These are phyloP conservation scores for Suillus sp. DNA, from an alignment of 768 basidiomycete genomes.

Conservation along the genomic window DNA sequence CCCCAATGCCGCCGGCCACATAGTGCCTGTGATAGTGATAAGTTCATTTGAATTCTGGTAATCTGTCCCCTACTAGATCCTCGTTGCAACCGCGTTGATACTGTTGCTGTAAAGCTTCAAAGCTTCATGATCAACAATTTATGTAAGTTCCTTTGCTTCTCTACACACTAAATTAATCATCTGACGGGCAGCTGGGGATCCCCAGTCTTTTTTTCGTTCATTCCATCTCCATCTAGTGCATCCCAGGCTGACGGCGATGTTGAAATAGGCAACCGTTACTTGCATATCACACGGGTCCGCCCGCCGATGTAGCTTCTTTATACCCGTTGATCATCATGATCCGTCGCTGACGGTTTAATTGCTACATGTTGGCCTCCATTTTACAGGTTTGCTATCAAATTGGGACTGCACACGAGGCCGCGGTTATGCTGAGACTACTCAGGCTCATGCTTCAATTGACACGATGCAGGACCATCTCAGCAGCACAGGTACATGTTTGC, in stretches of 20 bases:
- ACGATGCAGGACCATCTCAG: constrained; percentile 1
- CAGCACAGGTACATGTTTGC: constrained; percentile 1
- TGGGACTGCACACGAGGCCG: not conserved
- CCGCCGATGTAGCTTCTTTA: not conserved
- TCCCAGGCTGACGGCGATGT: constrained; percentile 5
- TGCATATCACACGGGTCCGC: constrained; percentile 4
- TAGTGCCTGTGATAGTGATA: constrained; percentile 2
- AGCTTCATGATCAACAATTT: constrained; percentile 3
- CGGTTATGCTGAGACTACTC: not conserved
- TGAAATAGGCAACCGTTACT: constrained; percentile 1
- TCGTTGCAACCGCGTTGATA: not conserved
- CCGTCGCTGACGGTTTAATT: not conserved
- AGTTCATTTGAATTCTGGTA: not conserved
- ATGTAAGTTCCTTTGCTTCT: constrained; percentile 4
- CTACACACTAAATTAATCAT: not conserved
- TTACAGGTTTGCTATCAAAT: not conserved
- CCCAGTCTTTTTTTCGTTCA: not conserved
- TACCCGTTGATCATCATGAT: constrained; percentile 1
- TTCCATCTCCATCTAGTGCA: not conserved
- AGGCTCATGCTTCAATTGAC: not conserved
- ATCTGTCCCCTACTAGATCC: not conserved
- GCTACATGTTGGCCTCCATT: not conserved
- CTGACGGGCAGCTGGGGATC: not conserved
- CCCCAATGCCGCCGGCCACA: constrained; percentile 2
- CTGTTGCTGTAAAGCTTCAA: not conserved